Evolutionary conservation across 352 stramenopile species (phyloP), one percentile per base, ranked within the genome.

Genomic region (Phytophthora pseudosyringae): DNA sequence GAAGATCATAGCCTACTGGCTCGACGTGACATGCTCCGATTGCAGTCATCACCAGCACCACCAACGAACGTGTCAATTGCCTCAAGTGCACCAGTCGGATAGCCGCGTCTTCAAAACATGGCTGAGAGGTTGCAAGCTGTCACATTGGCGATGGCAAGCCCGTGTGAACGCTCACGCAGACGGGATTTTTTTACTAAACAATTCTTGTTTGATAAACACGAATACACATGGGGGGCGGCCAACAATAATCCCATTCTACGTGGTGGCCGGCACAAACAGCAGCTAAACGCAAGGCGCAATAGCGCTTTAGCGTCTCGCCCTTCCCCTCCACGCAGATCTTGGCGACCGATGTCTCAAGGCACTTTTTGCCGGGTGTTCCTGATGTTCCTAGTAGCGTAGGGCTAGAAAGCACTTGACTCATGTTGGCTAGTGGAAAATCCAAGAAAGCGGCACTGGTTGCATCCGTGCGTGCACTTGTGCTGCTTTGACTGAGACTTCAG

Each of bases 201-300:
- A 35, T 36, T 28, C 13, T 47, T 66, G 47, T 56, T 65, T 70
- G 56, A 66, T 70, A 70, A 70, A 70, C 62, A 46, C 45, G 13
- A 70, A 60, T 66, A 65, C 40, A 59, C 60, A 16, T 50, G 52
- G 33, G 16, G 33, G 45, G 16, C 9, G 31, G 21, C 46, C 39
- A 59, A 31, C 31, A 39, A 64, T 65, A 59, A 64, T 56, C 49
- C 25, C 33, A 26, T 32, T 12, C 28, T 29, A 48, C 26, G 33
- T 45, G 38, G 33, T 44, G 25, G 10, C 38, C 11, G 40, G 12
- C 45, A 26, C 15, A 57, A 65, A 65, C 62, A 69, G 52, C 61
- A 53, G 53, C 25, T 47, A 59, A 45, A 59, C 35, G 25, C 39
- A 43, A 44, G 31, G 41, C n/a, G 45, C 35, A 45, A 44, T 50